Base-by-base conservation (phyloP, 2,329 filamentous ascomycete genomes). In the Clathrospora elynae region DNA sequence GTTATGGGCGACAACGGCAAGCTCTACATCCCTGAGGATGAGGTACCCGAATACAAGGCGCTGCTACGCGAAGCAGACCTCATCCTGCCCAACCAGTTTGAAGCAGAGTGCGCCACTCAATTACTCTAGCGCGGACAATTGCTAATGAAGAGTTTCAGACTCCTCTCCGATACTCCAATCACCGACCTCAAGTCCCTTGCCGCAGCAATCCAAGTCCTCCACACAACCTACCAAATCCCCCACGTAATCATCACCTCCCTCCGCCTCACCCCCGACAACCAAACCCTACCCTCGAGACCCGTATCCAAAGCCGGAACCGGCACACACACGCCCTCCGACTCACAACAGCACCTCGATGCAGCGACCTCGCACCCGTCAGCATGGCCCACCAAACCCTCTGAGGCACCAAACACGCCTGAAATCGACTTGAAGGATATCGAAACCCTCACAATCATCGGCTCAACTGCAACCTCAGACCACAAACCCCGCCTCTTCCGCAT, bases 1-100 rank as follows among this genome's bases (percentile, higher is more conserved):
- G 93, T 99, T 33, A 99, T 99, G 93, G 93, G 93, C 19, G 93
- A 99, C 67, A 90, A 96, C 62, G 93, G 90, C 35, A 83, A 81
- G 55, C 78, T 99, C 9, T 99, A 99, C 65, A 92, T 99, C 6
- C 88, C 86, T 5, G 85, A 92, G 59, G 90, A 95, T 53, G 90
- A 95, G 3, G 88, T 97, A 11, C 91, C 91, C 0, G 90, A 88
- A 10, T 99, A 97, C 71, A 92, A 90, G 72, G 77, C 77, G 16
- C 77, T 96, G 43, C 76, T 97, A 14, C 79, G 79, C 23, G 80
- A 92, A 59, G 92, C 93, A 2, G 93, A 99, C 70, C 71, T 99
- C 56, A 95, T 99, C 42, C 74, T 97, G 11, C 93, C 93, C 3
- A 99, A 99, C 67, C 92, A 97, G 60, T 99, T 96, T 57, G 93